Evolutionary conservation across 371 early-diverging fungal genomes (phyloP).

Genomic region (Homolaphlyctis polyrhiza): DNA sequence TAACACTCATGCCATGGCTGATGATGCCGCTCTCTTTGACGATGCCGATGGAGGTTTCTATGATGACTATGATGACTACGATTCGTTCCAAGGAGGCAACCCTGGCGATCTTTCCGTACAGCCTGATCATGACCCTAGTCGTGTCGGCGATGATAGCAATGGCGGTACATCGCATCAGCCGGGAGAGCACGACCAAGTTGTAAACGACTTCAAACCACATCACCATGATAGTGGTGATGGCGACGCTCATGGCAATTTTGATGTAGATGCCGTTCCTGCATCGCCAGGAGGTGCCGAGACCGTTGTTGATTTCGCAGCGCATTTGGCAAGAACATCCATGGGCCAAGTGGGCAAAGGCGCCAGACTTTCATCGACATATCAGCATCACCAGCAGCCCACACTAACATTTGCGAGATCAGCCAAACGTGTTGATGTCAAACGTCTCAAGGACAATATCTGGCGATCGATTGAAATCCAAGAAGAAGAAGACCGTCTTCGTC

Average conservation of each 20-base stretch:
- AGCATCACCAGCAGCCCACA: constrained; percentile 7
- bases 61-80: constrained; percentile 10
- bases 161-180: too few relatives aligned
- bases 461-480: constrained; percentile 51
- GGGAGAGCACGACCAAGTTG: too few relatives aligned
- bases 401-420: constrained; percentile 82
- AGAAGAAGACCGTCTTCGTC: too few relatives aligned
- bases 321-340: too few relatives aligned
- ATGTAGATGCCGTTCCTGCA: background rate
- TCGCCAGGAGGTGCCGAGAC: background rate
- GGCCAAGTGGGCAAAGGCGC: too few relatives aligned
- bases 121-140: too few relatives aligned
- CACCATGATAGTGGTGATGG: constrained; percentile 17
- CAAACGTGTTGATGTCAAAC: constrained; percentile 92
- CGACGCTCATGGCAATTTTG: background rate
- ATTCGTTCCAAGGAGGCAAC: too few relatives aligned
- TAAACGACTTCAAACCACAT: too few relatives aligned
- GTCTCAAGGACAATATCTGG: constrained; percentile 94
- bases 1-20: too few relatives aligned
- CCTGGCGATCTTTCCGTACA: too few relatives aligned
- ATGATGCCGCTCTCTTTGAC: background rate
- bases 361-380: background rate
- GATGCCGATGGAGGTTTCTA: background rate
- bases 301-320: background rate
- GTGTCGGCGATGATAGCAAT: too few relatives aligned